A percentile compares a stretch with the other conserved stretches of the same genome.
phyloP scores from a whole-genome alignment of 805 yeast genomes.

The Diddensiella santjacobensis region DNA sequence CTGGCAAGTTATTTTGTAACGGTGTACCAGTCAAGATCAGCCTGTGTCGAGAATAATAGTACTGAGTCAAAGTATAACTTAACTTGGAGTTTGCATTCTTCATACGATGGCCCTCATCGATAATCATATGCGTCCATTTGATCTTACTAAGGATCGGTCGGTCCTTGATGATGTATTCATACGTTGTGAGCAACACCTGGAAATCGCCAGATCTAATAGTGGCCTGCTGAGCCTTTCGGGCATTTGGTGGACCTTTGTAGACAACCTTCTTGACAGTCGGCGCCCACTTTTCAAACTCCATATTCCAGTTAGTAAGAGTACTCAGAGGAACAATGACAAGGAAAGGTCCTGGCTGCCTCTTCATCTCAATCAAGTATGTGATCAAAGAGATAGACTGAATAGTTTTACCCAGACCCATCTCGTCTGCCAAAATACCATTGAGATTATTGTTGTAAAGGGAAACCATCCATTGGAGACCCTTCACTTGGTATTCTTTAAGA shows the following conservation, averaged over 20 bases:
- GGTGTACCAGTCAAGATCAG: slow-evolving; percentile 97
- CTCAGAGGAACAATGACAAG: slow-evolving; percentile 92
- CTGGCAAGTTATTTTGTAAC: slow-evolving; percentile 90
- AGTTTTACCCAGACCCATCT: slow-evolving; percentile 98
- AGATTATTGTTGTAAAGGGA: slow-evolving; percentile 87
- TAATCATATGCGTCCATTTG: slow-evolving; percentile 95
- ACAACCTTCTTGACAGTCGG: slow-evolving; percentile 78
- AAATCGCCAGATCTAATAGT: slow-evolving; percentile 75
- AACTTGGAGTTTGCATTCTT: slow-evolving; percentile 87
- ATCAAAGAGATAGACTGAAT: slow-evolving; percentile 88
- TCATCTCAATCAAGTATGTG: slow-evolving; percentile 74
- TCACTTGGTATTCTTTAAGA: slow-evolving; percentile 86
- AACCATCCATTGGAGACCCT: slow-evolving; percentile 98
- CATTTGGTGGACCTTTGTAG: slow-evolving; percentile 88
- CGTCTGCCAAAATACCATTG: slow-evolving; percentile 96
- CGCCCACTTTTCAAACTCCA: slow-evolving; percentile 98
- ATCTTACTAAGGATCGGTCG: slow-evolving; percentile 72
- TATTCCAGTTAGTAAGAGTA: slow-evolving; percentile 91
- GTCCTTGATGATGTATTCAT: slow-evolving; percentile 91
- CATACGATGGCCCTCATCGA: slow-evolving; percentile 98
- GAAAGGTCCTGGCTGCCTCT: slow-evolving; percentile 77
- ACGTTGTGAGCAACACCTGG: slow-evolving; percentile 87
- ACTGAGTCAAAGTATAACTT: slow-evolving; percentile 76
- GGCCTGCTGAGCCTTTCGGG: slow-evolving; percentile 71
- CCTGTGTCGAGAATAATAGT: slow-evolving; percentile 80